Percentiles rank a stretch among this genome's conserved stretches.
Evolutionary conservation across 176 grass and related monocot species (phyloP).

Genomic region (Zea luxurians): DNA sequence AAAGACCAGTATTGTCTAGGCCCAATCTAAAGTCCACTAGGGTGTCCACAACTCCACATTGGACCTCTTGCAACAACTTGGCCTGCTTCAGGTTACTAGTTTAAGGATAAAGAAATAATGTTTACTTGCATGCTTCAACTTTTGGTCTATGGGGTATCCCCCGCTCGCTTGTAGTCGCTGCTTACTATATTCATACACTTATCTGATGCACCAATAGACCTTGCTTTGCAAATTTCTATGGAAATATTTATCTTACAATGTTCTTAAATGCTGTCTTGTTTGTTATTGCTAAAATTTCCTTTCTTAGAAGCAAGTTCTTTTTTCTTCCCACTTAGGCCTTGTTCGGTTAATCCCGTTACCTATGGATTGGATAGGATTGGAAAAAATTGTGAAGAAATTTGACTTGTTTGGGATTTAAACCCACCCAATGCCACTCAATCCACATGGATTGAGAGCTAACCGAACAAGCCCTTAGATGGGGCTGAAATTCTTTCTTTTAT

Average conservation of each 20-base stretch:
- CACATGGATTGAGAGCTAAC: too few species aligned
- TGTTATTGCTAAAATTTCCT: neutral
- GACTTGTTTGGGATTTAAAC: too few species aligned
- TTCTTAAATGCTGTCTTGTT: neutral
- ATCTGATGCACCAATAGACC: neutral
- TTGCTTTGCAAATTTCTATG: neutral
- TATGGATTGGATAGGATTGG: too few species aligned
- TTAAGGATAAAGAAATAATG: neutral
- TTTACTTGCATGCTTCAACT: neutral
- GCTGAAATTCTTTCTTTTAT: neutral
- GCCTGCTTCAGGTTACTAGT: neutral
- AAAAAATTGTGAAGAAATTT: too few species aligned
- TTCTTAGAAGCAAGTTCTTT: neutral
- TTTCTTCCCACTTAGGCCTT: slow-evolving; percentile 7
- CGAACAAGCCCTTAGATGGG: too few species aligned
- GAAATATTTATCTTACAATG: slow-evolving; percentile 1
- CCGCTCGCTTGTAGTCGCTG: neutral
- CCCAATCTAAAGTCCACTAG: neutral
- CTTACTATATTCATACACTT: neutral
- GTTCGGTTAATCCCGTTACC: too few species aligned
- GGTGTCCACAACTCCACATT: neutral
- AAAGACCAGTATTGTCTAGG: neutral
- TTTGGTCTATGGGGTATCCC: neutral
- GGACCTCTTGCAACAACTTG: neutral
- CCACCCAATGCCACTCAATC: too few species aligned